Evolutionary conservation across 208 protist species (phyloP), one percentile per base, ranked within the genome.

Genomic region (Crithidia expoeki): DNA sequence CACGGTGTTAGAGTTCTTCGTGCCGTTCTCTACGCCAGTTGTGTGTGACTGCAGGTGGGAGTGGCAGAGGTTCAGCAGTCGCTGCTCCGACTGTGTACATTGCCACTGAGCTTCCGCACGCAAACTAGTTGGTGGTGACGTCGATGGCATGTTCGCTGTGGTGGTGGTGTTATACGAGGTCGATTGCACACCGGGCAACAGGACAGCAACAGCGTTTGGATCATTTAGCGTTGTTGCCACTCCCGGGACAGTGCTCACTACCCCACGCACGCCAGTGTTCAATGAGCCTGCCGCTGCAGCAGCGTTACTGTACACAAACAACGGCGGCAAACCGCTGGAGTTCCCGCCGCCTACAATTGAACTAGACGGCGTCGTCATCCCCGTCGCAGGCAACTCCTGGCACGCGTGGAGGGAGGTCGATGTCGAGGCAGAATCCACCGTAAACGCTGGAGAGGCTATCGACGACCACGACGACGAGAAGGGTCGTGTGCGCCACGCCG

Each of bases 361-460:
- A 14, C 47, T 34, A 7, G 47, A 57, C 23, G 46, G 61, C 33
- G 61, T 67, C 2, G 30, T 47, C 14, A n/a, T 28, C 4, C 59
- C 59, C 0, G 59, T 38, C 3, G n/a, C 36, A 16, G 27, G n/a
- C 28, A 65, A 1, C 47, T 47, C 0, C 21, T 33, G 61, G 23
- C n/a, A 55, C 19, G 47, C 25, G n/a, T 67, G 61, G 23, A 47
- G 57, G 0, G 61, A 67, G 46, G 33, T 67, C 12, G 61, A 67
- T 0, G 47, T 67, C 0, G 61, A 67, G 32, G 61, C 61, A 7
- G 61, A 67, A 47, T 67, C 61, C 21, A 57, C 32, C 12, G 61
- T 67, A 23, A 46, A 21, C 0, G 44, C 42, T n/a, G 40, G 61
- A 6, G 47, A 67, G 12, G 33, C 47, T 23, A 55, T 47, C 32